Evolutionary conservation across 2,329 filamentous ascomycete species (phyloP), one percentile per base, ranked within the genome.

Genomic region (Colletotrichum destructivum): DNA sequence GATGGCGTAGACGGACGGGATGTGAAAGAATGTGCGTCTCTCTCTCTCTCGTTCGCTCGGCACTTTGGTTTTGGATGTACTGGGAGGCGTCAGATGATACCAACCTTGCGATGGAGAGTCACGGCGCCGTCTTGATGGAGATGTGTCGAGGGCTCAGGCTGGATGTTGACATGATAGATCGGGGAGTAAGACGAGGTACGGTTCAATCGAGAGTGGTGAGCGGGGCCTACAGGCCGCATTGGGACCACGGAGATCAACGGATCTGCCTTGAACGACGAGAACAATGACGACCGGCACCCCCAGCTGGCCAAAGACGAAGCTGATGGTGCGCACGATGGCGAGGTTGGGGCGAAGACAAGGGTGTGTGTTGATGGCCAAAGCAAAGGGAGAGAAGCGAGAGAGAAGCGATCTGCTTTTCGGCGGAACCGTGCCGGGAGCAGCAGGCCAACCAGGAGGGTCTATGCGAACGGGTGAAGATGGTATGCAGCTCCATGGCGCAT

Each of bases 191-290:
- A 57, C 23, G 35, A 40, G 38, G 35, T 40, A n/a, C 40, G 6
- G 6, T 56, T 56, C 35, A 16, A 40, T 56, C 35, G 40, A 42
- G 26, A 46, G n/a, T 7, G 35, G 62, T 26, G 26, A 35, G 38
- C 31, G 49, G 52, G 23, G 63, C 57, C 62, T 56, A 4, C 56
- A 57, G 61, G 49, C 54, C 55, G 8, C 38, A 54, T 59, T 54
- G 31, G 59, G 69, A 21, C n/a, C 31, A 60, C 69, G 65, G 69
- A 60, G 69, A 72, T 72, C 65, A 59, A 65, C 69, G 65, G 65
- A 55, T 63, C 65, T 69, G 35, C 64, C 44, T 67, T 49, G 52
- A 42, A 47, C 65, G 52, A 63, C 62, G 35, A 38, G 35, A 57
- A 46, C 52, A 15, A 15, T 40, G 31, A 52, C 16, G 13, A n/a